phyloP scores from a whole-genome alignment of 768 basidiomycete genomes.

The Lactifluus piperatus region DNA sequence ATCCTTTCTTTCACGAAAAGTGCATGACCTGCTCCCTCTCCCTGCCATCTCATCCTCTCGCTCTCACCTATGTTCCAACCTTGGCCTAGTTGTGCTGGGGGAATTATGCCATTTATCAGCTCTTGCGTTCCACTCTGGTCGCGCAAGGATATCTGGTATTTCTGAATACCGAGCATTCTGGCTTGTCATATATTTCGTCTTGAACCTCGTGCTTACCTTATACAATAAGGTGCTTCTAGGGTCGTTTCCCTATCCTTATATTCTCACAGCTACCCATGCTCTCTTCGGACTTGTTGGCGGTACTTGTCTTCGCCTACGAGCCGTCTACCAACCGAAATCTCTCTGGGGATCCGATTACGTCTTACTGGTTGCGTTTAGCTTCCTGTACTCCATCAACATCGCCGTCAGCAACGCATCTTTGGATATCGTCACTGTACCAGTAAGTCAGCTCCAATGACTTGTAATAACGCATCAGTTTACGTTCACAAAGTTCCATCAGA shows the following conservation, averaged over 20 bases:
- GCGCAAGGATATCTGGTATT: not conserved
- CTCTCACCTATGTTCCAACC: not conserved
- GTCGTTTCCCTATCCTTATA: conserved; percentile 92
- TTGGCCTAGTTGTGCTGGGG: not conserved
- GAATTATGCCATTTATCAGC: not conserved
- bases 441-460: conserved; percentile 32
- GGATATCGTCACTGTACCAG: conserved; percentile 82
- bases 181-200: conserved; percentile 77
- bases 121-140: not conserved
- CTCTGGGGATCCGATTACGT: conserved; percentile 44
- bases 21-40: conserved; percentile 7
- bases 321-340: conserved; percentile 49
- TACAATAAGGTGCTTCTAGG: conserved; percentile 94
- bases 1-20: not conserved
- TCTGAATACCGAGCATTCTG: conserved; percentile 35
- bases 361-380: conserved; percentile 72
- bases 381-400: conserved; percentile 90
- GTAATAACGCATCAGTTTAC: not conserved
- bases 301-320: conserved; percentile 48
- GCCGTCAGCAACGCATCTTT: conserved; percentile 89
- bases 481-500: conserved; percentile 82
- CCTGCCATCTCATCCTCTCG: conserved; percentile 7
- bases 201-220: conserved; percentile 87
- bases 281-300: conserved; percentile 80
- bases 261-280: conserved; percentile 87